Conservation (phyloP, 2,329 filamentous ascomycete genomes). For the Tetracladium maxilliforme region DNA sequence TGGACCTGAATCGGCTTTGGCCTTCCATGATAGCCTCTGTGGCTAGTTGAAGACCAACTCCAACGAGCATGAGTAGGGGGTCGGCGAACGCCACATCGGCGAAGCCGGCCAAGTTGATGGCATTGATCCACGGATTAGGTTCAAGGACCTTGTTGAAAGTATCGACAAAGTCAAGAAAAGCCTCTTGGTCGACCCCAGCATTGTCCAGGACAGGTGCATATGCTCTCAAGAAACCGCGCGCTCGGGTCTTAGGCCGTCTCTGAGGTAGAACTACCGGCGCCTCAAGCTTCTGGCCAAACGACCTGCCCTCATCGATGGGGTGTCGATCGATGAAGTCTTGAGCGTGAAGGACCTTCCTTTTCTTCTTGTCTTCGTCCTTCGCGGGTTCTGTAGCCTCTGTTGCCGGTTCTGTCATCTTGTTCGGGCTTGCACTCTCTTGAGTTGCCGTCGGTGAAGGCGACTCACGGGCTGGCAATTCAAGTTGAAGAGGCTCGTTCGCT, state of each 20-base stretch:
- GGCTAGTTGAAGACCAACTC: slow-evolving; percentile 24
- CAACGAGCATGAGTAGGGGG: slow-evolving; percentile 24
- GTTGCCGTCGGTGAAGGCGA: too few species aligned
- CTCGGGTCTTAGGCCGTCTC: slow-evolving; percentile 28
- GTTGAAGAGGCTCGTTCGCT: too few species aligned
- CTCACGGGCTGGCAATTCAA: too few species aligned
- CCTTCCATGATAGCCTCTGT: slow-evolving; percentile 23
- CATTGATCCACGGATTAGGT: slow-evolving; percentile 17
- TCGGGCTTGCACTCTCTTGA: too few species aligned
- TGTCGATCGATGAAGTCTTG: too few species aligned
- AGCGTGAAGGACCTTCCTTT: too few species aligned
- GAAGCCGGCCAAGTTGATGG: slow-evolving; percentile 24
- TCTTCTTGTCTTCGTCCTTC: too few species aligned
- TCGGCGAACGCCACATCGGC: slow-evolving; percentile 19
- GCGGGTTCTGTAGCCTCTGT: too few species aligned
- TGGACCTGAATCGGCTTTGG: slow-evolving; percentile 12
- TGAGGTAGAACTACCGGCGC: slow-evolving; percentile 38
- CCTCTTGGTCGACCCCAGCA: slow-evolving; percentile 28
- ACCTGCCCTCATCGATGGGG: too few species aligned
- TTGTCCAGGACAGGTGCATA: slow-evolving; percentile 32
- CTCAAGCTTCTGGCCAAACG: too few species aligned
- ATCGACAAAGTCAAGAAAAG: slow-evolving; percentile 31
- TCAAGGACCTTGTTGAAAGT: slow-evolving; percentile 24
- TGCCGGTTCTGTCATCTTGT: too few species aligned
- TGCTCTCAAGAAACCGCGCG: slow-evolving; percentile 34